A percentile compares a stretch with the other conserved stretches of the same genome.
These are phyloP conservation scores for Syzygium aqueum DNA, from an alignment of 345 rosid species.

Conservation along the genomic window DNA sequence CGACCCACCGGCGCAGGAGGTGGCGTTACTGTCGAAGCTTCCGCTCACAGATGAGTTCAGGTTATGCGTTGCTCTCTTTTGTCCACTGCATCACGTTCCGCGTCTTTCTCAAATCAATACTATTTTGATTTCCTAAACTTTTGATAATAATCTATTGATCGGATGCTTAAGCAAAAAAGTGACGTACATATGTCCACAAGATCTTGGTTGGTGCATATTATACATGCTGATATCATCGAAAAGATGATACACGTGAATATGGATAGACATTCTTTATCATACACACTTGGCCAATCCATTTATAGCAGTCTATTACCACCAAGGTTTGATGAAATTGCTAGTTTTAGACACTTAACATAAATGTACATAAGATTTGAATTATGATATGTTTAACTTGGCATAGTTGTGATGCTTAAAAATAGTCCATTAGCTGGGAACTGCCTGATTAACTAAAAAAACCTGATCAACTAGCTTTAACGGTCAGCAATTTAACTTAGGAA, in stretches of 20 bases:
- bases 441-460: neutral
- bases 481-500: neutral
- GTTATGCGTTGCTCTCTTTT: constrained; percentile 12
- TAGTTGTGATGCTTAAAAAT: neutral
- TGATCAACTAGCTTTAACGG: neutral
- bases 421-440: neutral
- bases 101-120: neutral
- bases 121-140: neutral
- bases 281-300: neutral
- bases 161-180: neutral
- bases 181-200: neutral
- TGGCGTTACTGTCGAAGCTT: constrained; percentile 27
- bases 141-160: neutral
- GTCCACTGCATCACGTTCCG: neutral
- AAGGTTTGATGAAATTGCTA: neutral
- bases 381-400: neutral
- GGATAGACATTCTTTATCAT: neutral
- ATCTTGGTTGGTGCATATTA: neutral
- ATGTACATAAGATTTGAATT: too few relatives aligned
- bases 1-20: constrained; percentile 42
- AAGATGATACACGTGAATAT: neutral
- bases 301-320: neutral
- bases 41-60: constrained; percentile 54
- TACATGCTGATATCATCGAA: neutral
- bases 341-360: neutral